Base-by-base conservation (phyloP, 2,329 filamentous ascomycete species). In the Calonectria honghensis region DNA sequence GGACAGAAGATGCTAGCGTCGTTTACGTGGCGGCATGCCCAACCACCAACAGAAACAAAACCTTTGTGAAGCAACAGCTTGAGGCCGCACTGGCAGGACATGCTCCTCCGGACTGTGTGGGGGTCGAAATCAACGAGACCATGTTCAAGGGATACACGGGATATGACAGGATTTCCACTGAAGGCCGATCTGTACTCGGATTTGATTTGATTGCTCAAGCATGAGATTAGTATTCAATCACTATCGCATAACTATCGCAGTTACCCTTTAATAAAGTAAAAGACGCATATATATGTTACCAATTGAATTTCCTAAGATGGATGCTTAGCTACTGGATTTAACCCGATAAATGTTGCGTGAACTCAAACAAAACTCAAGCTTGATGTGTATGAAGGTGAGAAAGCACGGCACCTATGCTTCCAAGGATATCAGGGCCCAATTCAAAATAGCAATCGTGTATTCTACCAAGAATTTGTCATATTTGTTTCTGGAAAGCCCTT, bases 11-110 rank as follows among this genome's bases (percentile, higher is more conserved):
- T 65, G 80, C 84, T 3, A 82, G 78, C n/a, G 85, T 85, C 0
- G 81, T 80, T 1, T 86, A 85, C 67, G 81, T 86, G 29, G 82
- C 84, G 6, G 83, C 85, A 2, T 82, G 82, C 11, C 84, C 85
- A 0, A 81, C 83, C 11, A 86, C 84, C 1, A 50, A 77, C 6
- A 59, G 63, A 7, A 79, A 81, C 41, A 79, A 77, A 27, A 45
- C 9, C 6, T 80, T 79, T 75, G 78, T 80, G 59, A 78, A 75
- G 41, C 52, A 57, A 20, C 76, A 81, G 27, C 66, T 79, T 13
- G 35, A 67, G 16, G 75, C 73, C 18, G 67, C 73, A 7, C 50
- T 75, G 1, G 50, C 67, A n/a, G 75, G 73, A 2, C 37, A 65
- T 9, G 45, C 32, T 27, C 70, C 75, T 20, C 74, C 74, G 2